These are phyloP conservation scores for Trametes versicolor DNA, from an alignment of 1,284 basidiomycete species.

Conservation along the genomic window DNA sequence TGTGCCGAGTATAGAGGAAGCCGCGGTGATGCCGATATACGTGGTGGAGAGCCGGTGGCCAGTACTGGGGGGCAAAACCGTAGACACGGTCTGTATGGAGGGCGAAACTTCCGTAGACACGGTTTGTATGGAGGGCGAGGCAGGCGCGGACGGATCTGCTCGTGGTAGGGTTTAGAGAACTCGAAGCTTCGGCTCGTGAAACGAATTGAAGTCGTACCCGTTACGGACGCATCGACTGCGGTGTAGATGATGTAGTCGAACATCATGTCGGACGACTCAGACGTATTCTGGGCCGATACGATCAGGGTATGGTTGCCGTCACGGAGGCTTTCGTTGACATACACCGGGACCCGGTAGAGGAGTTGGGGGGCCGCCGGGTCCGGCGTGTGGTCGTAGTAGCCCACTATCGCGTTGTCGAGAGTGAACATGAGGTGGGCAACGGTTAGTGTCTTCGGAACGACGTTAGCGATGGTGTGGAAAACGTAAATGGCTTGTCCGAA, in stretches of 20 bases:
- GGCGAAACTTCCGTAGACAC: no score
- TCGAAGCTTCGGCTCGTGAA: no score
- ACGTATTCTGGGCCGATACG: not conserved
- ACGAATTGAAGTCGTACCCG: no score
- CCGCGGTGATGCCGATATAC: no score
- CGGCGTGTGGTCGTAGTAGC: constrained; percentile 1
- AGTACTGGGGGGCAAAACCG: no score
- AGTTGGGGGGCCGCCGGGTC: not conserved
- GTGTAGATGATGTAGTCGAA: constrained; percentile 25
- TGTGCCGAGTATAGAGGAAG: no score
- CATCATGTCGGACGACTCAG: not conserved
- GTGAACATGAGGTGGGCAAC: constrained; percentile 13
- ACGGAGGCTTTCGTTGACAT: constrained; percentile 1
- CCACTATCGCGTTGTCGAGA: constrained; percentile 17
- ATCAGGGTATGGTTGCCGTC: constrained; percentile 9
- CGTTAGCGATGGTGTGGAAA: constrained; percentile 21
- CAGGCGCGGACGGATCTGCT: no score
- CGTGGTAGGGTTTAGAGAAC: no score
- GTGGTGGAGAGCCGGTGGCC: no score
- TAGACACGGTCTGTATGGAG: no score
- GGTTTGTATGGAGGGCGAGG: no score
- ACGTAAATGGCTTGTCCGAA: constrained; percentile 18
- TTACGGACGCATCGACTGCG: no score
- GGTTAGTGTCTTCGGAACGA: not conserved
- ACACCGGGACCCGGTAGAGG: constrained; percentile 7